Evolutionary conservation across 2,329 filamentous ascomycete genomes (phyloP).

Genomic region (Dryadomyces quercivorus): DNA sequence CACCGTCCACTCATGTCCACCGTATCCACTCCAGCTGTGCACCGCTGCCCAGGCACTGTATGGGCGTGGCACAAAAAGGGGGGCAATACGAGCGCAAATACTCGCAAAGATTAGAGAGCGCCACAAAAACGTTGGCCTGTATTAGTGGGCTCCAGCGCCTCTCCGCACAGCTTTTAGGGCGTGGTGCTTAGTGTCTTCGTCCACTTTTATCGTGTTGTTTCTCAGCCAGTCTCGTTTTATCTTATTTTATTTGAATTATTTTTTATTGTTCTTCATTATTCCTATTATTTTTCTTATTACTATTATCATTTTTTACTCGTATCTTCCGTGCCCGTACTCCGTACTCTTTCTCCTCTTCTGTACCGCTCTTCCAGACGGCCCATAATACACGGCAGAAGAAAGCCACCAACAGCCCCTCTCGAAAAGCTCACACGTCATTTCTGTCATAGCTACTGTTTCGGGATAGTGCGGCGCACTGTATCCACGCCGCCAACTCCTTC

Average conservation of each 20-base stretch:
- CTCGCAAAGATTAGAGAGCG: not conserved
- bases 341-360: not conserved
- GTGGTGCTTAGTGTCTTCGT: not conserved
- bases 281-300: not conserved
- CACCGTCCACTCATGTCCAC: no score
- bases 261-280: not conserved
- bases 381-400: not conserved
- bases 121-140: not conserved
- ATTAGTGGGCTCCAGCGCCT: not conserved
- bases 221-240: not conserved
- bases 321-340: not conserved
- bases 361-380: not conserved
- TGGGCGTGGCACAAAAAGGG: no score
- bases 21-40: no score
- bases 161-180: not conserved
- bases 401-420: not conserved
- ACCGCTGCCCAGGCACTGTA: no score
- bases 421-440: slow-evolving; percentile 7
- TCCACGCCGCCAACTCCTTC: not conserved
- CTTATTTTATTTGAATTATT: not conserved
- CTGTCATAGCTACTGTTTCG: slow-evolving; percentile 6
- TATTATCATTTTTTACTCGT: not conserved
- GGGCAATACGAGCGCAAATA: not conserved
- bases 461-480: slow-evolving; percentile 2
- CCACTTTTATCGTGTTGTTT: not conserved